Evolutionary conservation across 1,139 yeast species (phyloP).

Genomic region (Kodamaea fungicola): DNA sequence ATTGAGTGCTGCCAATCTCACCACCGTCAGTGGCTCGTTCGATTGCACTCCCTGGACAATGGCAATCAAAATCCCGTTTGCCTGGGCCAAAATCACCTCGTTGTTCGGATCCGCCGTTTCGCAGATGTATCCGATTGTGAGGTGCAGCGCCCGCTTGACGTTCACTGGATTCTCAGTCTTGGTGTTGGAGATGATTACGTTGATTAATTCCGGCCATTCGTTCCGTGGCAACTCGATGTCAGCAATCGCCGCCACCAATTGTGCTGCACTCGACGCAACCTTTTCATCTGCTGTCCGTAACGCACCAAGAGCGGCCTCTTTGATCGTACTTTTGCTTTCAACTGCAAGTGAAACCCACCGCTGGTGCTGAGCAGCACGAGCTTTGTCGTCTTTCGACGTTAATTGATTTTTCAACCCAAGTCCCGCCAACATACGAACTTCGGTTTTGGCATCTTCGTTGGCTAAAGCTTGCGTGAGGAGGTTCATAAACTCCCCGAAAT

Average conservation of each 20-base stretch:
- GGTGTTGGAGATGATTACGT: constrained; percentile 80
- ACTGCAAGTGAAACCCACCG: constrained; percentile 62
- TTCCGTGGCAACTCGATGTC: constrained; percentile 85
- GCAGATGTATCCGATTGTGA: constrained; percentile 93
- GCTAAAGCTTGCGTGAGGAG: constrained; percentile 71
- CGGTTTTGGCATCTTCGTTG: constrained; percentile 62
- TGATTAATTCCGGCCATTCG: constrained; percentile 87
- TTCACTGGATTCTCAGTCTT: constrained; percentile 70
- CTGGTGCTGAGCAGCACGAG: constrained; percentile 50
- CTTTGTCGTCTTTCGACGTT: constrained; percentile 65
- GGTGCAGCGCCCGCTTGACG: constrained; percentile 80
- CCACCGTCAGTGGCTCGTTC: constrained; percentile 68
- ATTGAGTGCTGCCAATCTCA: constrained; percentile 84
- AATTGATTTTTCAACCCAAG: constrained; percentile 83
- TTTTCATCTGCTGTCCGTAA: constrained; percentile 66
- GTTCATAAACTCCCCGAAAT: constrained; percentile 70
- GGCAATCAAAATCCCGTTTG: constrained; percentile 90
- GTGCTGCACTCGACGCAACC: constrained; percentile 89
- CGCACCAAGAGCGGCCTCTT: constrained; percentile 61
- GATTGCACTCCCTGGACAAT: constrained; percentile 95
- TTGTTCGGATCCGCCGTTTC: constrained; percentile 89
- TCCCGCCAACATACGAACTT: constrained; percentile 91
- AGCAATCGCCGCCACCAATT: constrained; percentile 93
- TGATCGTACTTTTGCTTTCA: constrained; percentile 59
- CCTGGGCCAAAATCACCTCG: constrained; percentile 74